Percentiles rank a stretch among this genome's conserved stretches.
phyloP scores from a whole-genome alignment of 441 rosid genomes.

The Hypseocharis bilobata region DNA sequence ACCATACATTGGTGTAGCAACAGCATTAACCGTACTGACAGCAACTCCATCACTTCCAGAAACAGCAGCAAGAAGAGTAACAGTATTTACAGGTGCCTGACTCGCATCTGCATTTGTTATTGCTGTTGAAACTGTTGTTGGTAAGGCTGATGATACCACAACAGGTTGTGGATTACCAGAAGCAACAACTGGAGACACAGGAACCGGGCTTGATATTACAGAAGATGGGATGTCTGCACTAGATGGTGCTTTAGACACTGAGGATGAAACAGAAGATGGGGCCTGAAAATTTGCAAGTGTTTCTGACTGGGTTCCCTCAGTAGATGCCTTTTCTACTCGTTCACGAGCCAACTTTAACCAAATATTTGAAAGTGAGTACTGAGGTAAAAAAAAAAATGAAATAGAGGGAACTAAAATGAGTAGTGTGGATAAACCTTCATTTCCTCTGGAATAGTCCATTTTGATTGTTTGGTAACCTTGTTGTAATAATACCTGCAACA shows the following conservation, averaged over 20 bases:
- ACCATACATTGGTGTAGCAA: constrained; percentile 37
- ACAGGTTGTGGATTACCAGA: constrained; percentile 25
- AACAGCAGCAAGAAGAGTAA: constrained; percentile 23
- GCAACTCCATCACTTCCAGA: constrained; percentile 35
- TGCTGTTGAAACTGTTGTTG: constrained; percentile 31
- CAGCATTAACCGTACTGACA: constrained; percentile 22
- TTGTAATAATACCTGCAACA: constrained; percentile 55
- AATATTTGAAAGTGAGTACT: constrained; percentile 11
- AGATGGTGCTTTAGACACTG: constrained; percentile 32
- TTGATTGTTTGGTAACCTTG: constrained; percentile 59
- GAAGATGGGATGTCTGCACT: constrained; percentile 33
- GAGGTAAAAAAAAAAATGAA: constrained; percentile 10
- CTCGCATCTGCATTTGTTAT: constrained; percentile 25
- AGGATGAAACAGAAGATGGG: constrained; percentile 24
- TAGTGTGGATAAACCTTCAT: constrained; percentile 40
- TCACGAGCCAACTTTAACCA: constrained; percentile 57
- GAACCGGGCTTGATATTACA: constrained; percentile 34
- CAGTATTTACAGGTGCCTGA: constrained; percentile 25
- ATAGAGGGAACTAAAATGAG: constrained; percentile 3
- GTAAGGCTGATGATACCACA: constrained; percentile 25
- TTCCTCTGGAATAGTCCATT: constrained; percentile 62
- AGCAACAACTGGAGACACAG: constrained; percentile 30
- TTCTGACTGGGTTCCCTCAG: constrained; percentile 34
- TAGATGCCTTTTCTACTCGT: constrained; percentile 35
- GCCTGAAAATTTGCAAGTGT: constrained; percentile 21